Conservation (phyloP, 257 asterid genomes). For the Echites panduratus region DNA sequence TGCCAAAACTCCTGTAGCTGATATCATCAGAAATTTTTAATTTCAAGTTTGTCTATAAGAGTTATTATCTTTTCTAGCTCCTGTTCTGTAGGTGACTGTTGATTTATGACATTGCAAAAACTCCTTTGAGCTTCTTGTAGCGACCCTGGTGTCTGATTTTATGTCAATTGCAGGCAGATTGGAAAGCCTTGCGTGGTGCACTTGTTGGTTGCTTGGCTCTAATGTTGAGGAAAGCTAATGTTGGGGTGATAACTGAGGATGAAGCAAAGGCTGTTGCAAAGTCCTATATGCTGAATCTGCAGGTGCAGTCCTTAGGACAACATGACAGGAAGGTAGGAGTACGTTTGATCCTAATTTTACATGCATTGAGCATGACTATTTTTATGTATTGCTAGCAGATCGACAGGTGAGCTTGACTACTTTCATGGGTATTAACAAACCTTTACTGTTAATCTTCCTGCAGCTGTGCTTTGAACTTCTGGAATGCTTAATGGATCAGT, state of each 20-base stretch:
- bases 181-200: conserved; percentile 96
- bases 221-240: conserved; percentile 60
- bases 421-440: background rate
- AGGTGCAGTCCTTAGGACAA: conserved; percentile 83
- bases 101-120: too few relatives aligned
- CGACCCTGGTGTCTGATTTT: conserved; percentile 12
- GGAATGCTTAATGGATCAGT: conserved; percentile 66
- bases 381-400: background rate
- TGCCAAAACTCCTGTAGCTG: background rate
- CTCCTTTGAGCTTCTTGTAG: too few relatives aligned
- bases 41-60: background rate
- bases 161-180: conserved; percentile 69
- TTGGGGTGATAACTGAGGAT: conserved; percentile 44
- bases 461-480: conserved; percentile 92
- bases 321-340: conserved; percentile 74
- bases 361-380: background rate
- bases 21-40: background rate
- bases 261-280: conserved; percentile 69
- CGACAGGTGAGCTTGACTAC: background rate
- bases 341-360: conserved; percentile 7
- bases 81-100: background rate
- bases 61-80: background rate
- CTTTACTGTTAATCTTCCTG: conserved; percentile 20
- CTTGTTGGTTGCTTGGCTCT: conserved; percentile 89
- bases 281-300: conserved; percentile 51